phyloP scores from a whole-genome alignment of 2,329 filamentous ascomycete genomes.

The Calonectria pseudoturangicola region DNA sequence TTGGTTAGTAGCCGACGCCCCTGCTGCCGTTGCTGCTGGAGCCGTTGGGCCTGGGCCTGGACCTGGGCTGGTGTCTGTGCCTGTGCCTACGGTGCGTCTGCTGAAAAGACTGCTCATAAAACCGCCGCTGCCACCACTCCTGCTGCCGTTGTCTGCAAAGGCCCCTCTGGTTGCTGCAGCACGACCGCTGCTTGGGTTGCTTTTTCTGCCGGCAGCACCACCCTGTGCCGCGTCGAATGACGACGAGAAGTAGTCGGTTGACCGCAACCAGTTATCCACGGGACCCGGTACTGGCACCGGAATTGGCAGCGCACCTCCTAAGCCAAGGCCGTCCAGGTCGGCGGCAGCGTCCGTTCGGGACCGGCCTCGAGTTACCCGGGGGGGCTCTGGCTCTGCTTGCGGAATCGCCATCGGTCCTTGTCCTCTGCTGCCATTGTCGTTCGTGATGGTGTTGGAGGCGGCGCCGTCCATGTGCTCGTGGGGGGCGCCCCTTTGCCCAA shows the following conservation, averaged over 20 bases:
- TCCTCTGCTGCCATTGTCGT: neutral
- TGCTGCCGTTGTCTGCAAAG: neutral
- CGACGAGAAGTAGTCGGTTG: constrained; percentile 36
- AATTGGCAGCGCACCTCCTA: constrained; percentile 33
- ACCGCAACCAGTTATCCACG: constrained; percentile 35
- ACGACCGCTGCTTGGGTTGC: neutral
- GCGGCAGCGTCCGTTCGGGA: constrained; percentile 34
- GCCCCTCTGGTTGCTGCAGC: constrained; percentile 13
- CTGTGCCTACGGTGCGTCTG: constrained; percentile 2
- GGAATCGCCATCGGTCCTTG: constrained; percentile 12
- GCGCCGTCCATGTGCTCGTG: constrained; percentile 18
- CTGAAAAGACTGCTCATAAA: constrained; percentile 9
- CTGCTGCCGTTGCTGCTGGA: constrained; percentile 7
- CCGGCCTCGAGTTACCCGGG: constrained; percentile 32
- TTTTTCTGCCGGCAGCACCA: neutral
- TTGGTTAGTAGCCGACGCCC: constrained; percentile 20
- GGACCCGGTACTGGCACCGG: constrained; percentile 33
- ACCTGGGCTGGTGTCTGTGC: neutral
- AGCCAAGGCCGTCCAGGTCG: constrained; percentile 16
- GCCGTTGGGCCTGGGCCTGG: neutral
- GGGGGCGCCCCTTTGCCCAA: constrained; percentile 39
- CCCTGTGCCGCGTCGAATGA: constrained; percentile 27
- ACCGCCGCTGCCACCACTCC: constrained; percentile 9
- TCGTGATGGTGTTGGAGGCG: constrained; percentile 19
- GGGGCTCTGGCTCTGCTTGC: constrained; percentile 14